Evolutionary conservation across 306 rosid species (phyloP).

Genomic region (Betula pendula): DNA sequence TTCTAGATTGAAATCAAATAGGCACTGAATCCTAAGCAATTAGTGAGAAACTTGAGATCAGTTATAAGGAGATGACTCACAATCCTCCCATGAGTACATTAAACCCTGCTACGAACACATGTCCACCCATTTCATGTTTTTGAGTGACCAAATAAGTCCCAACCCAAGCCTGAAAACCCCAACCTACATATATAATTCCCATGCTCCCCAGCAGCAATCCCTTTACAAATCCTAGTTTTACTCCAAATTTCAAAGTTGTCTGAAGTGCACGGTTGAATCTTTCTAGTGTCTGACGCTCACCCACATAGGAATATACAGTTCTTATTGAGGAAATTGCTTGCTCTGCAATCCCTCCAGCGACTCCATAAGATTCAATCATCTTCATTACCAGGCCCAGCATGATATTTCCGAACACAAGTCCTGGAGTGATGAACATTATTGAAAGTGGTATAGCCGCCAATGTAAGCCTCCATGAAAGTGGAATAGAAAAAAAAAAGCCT

Average conservation of each 20-base stretch:
- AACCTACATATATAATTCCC: slow-evolving; percentile 77
- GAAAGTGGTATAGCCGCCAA: slow-evolving; percentile 85
- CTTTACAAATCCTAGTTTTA: slow-evolving; percentile 69
- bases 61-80: slow-evolving; percentile 50
- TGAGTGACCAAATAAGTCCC: slow-evolving; percentile 72
- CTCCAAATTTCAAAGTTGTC: slow-evolving; percentile 60
- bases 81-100: slow-evolving; percentile 90
- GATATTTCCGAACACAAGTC: slow-evolving; percentile 68
- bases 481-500: too few relatives aligned
- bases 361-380: slow-evolving; percentile 85
- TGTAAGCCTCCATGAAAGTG: slow-evolving; percentile 76
- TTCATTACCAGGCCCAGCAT: slow-evolving; percentile 76
- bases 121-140: slow-evolving; percentile 75
- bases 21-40: neutral
- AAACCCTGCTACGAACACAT: slow-evolving; percentile 83
- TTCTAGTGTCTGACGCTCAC: slow-evolving; percentile 67
- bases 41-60: slow-evolving; percentile 4
- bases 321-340: slow-evolving; percentile 88
- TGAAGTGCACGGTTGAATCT: slow-evolving; percentile 74
- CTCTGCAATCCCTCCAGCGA: slow-evolving; percentile 83
- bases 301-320: slow-evolving; percentile 80
- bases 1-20: slow-evolving; percentile 9
- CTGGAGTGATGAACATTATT: slow-evolving; percentile 73
- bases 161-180: slow-evolving; percentile 98
- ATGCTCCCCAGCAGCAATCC: slow-evolving; percentile 91